Base-by-base conservation (phyloP, 2,329 filamentous ascomycete species). In the Penicillium palitans region DNA sequence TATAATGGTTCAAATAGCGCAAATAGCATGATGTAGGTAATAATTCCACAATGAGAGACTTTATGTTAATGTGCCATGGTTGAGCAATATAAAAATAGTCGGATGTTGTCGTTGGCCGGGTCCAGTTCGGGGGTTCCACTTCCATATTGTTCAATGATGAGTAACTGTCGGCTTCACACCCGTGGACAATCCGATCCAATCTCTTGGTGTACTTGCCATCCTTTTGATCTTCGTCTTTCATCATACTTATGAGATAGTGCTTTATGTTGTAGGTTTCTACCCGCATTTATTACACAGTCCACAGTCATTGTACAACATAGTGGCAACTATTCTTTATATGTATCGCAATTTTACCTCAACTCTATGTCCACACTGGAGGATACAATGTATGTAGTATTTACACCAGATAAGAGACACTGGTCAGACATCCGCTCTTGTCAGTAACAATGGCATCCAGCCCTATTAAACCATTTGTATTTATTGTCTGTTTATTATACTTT, bases 101-200 rank as follows among this genome's bases (percentile, higher is more conserved):
- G 15, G 15, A 10, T 9, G 4, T n/a, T 49, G 19, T 40, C 17
- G 52, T 55, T 55, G 53, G 53, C 17, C n/a, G 24, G 39, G 35
- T 9, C 27, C 19, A 39, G 46, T 37, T 31, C 21, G 42, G 29
- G 35, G 19, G 37, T n/a, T 29, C 55, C 55, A 57, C 55, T 33
- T 21, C 25, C 46, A 48, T 24, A 41, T 55, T 41, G 45, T 49
- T 24, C 33, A 48, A 42, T 55, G 19, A 55, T 55, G 52, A 54
- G 25, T 25, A 25, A 53, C 5, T 41, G 17, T 12, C 17, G 12
- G n/a, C 24, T 19, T 46, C 17, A 10, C 10, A 29, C n/a, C 42
- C n/a, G 25, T 45, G 10, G 21, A 50, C 12, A n/a, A 37, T 53
- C 52, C 42, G 49, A 31, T 48, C 55, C 50, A 58, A 53, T 58